Percentiles rank a stretch among this genome's conserved stretches.
Evolutionary conservation across 148 eudicot genomes (phyloP).

Genomic region (Vaccinium macrocarpon): DNA sequence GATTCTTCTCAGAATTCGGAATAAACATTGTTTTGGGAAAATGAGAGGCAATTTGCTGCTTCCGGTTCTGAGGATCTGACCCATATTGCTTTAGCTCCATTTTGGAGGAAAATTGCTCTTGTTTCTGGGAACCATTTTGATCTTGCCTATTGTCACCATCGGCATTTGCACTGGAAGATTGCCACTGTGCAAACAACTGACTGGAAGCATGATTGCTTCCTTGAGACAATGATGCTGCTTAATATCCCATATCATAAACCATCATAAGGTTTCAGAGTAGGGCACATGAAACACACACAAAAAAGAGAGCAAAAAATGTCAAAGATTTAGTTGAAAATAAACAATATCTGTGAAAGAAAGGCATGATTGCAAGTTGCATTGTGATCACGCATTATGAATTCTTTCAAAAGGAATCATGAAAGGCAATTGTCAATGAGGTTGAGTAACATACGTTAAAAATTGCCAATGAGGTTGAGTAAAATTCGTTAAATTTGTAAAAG

Average conservation of each 20-base stretch:
- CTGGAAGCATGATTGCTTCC: constrained; percentile 53
- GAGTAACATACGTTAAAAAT: neutral
- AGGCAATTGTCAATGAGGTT: neutral
- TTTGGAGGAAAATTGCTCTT: constrained; percentile 44
- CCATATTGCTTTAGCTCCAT: constrained; percentile 40
- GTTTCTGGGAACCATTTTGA: constrained; percentile 29
- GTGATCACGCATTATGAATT: neutral
- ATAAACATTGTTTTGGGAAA: constrained; percentile 35
- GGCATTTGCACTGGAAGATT: constrained; percentile 41
- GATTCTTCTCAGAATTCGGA: constrained; percentile 43
- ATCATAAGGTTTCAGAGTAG: neutral
- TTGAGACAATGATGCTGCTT: constrained; percentile 54
- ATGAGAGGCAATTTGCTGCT: constrained; percentile 36
- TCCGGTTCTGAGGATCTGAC: constrained; percentile 37
- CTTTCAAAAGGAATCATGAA: neutral
- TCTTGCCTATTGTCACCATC: constrained; percentile 44
- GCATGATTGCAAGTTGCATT: neutral
- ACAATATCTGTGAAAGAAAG: neutral
- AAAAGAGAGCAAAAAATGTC: neutral
- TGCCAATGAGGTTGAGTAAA: neutral
- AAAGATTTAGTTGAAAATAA: neutral
- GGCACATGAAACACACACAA: neutral
- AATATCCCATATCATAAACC: constrained; percentile 7
- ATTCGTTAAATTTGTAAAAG: neutral
- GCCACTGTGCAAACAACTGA: constrained; percentile 66